Evolutionary conservation across 345 rosid species (phyloP).

Genomic region (Euphorbia pulcherrima): DNA sequence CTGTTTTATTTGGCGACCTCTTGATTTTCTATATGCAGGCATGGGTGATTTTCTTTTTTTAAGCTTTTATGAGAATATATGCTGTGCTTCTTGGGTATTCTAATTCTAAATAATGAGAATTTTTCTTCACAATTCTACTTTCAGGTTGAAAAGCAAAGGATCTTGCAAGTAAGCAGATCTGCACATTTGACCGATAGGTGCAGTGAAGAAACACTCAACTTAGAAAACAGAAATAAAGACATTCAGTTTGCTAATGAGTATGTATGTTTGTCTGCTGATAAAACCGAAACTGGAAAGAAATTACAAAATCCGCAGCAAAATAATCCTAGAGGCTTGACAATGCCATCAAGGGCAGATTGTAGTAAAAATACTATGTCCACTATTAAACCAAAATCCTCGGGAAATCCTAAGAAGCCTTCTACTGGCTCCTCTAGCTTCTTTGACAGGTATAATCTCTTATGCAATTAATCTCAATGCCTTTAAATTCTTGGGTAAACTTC

Average conservation of each 20-base stretch:
- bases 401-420: slow-evolving; percentile 44
- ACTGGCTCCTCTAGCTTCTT: slow-evolving; percentile 50
- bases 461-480: slow-evolving; percentile 4
- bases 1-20: not conserved
- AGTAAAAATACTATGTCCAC: slow-evolving; percentile 25
- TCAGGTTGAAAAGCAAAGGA: slow-evolving; percentile 85
- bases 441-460: slow-evolving; percentile 53
- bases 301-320: slow-evolving; percentile 26
- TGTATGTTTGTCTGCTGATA: slow-evolving; percentile 13
- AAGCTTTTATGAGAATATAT: not conserved
- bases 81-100: not conserved
- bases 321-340: slow-evolving; percentile 28
- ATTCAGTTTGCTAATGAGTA: slow-evolving; percentile 15
- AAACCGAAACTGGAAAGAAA: slow-evolving; percentile 21
- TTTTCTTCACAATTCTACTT: slow-evolving; percentile 12
- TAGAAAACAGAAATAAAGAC: slow-evolving; percentile 21
- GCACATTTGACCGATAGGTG: slow-evolving; percentile 33
- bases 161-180: slow-evolving; percentile 61
- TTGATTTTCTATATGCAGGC: not conserved
- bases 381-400: slow-evolving; percentile 30
- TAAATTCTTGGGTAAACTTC: too few relatives aligned
- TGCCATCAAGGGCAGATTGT: slow-evolving; percentile 30
- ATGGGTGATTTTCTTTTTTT: not conserved
- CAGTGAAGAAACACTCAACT: slow-evolving; percentile 29
- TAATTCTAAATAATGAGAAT: not conserved